Base-by-base conservation (phyloP, 306 rosid genomes). In the Cicer cuneatum region DNA sequence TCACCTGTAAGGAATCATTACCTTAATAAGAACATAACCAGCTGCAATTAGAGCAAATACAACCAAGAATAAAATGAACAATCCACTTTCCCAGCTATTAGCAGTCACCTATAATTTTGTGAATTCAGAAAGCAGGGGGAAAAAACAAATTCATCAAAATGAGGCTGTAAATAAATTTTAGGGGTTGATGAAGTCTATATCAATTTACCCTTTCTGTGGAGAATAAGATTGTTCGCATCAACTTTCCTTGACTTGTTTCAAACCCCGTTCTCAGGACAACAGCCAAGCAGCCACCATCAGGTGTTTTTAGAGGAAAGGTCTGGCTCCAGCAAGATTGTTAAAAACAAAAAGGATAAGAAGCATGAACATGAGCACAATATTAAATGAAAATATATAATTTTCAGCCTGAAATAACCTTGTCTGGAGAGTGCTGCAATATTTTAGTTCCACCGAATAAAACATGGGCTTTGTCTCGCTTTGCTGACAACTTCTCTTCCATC, bases 61-160 rank as follows among this genome's bases (percentile, higher is more conserved):
- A 66, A 92, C 98, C 87, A 95, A 80, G 88, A 95, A 95, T 60
- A 90, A 71, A 77, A 95, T 95, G 85, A 95, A 95, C 71, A 95
- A 77, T 76, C 98, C 98, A 87, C 99, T 95, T 89, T 95, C 99
- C 99, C 99, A 95, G 86, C 99, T 95, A 90, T 92, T 95, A 69
- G 99, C 99, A 73, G 99, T 95, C 72, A 95, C 99, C 99, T 95
- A 78, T 8, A 43, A 53, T 33, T 33, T 69, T 29, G 60, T 16
- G 47, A 73, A 51, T 21, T 39, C 64, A 79, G 7, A 78, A 71
- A 73, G 40, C 43, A 75, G 66, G 52, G 16, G 10, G 67, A 49
- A 38, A 39, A 54, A 52, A 39, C 37, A 71, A 58, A 48, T 19
- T 63, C 65, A 64, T 45, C 24, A 49, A 73, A 59, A 53, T 54